Evolutionary conservation across 257 asterid species (phyloP).

Genomic region (Hygrophila difformis): DNA sequence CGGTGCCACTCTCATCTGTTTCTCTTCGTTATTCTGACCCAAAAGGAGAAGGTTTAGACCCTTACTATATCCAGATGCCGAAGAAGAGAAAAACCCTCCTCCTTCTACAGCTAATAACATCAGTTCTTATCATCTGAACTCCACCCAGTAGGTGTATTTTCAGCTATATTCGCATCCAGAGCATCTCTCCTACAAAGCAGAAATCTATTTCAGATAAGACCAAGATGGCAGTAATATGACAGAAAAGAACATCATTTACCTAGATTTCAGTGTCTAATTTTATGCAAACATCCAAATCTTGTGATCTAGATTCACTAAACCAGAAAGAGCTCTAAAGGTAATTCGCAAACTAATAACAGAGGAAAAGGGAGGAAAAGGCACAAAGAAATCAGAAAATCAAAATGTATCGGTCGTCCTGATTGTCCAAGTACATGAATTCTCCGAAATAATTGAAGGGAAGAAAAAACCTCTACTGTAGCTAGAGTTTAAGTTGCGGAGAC

Average conservation of each 20-base stretch:
- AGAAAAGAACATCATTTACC: background rate
- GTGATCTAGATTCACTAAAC: background rate
- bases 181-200: background rate
- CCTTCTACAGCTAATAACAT: conserved; percentile 99
- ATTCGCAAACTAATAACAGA: no score
- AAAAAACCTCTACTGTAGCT: background rate
- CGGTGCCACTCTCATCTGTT: conserved; percentile 98
- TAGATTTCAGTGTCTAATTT: background rate
- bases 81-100: conserved; percentile 98
- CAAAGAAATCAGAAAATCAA: no score
- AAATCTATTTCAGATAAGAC: background rate
- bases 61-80: conserved; percentile 98
- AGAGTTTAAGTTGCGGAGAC: background rate
- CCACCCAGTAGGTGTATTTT: conserved; percentile 9
- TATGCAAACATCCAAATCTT: background rate
- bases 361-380: no score
- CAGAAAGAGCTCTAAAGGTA: background rate
- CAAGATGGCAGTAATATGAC: background rate
- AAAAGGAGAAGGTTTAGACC: conserved; percentile 84
- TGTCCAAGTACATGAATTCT: background rate
- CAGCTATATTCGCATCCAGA: conserved; percentile 2
- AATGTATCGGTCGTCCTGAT: no score
- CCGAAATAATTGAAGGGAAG: conserved; percentile 1
- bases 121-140: conserved; percentile 82
- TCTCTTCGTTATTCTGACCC: conserved; percentile 80